Evolutionary conservation across 257 asterid species (phyloP).

Genomic region (Pogostemon cablin): DNA sequence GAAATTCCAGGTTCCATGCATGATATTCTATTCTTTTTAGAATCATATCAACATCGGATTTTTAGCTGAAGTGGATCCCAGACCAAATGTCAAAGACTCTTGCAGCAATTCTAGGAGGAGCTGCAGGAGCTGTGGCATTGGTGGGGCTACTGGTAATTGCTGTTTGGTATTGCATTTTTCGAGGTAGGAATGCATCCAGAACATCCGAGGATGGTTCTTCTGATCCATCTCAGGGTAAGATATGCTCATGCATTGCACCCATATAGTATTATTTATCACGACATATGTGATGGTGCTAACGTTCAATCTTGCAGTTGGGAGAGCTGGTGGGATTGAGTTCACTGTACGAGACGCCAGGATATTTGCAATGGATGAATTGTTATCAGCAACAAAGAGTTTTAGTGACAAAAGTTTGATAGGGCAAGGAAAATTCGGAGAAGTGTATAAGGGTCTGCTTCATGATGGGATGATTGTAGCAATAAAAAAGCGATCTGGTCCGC

Average conservation of each 20-base stretch:
- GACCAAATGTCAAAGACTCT: constrained; percentile 91
- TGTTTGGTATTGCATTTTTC: constrained; percentile 61
- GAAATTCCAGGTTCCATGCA: constrained; percentile 63
- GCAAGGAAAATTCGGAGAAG: constrained; percentile 90
- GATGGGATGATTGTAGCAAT: constrained; percentile 91
- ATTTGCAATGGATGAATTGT: constrained; percentile 70
- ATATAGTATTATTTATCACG: constrained; percentile 1
- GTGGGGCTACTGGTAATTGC: constrained; percentile 54
- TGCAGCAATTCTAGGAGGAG: constrained; percentile 95
- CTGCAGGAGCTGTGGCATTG: constrained; percentile 98
- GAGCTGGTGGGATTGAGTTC: constrained; percentile 63
- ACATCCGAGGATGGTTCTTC: constrained; percentile 88
- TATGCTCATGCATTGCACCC: neutral
- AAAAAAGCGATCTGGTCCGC: constrained; percentile 63
- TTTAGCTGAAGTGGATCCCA: constrained; percentile 58
- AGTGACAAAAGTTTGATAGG: constrained; percentile 80
- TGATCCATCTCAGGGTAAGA: constrained; percentile 79
- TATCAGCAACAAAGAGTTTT: constrained; percentile 67
- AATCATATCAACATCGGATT: constrained; percentile 29
- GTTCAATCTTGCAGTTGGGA: constrained; percentile 53
- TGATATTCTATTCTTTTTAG: constrained; percentile 33
- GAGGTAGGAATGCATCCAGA: constrained; percentile 52
- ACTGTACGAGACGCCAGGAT: constrained; percentile 69
- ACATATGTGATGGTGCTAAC: constrained; percentile 21
- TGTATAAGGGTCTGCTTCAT: constrained; percentile 85